A percentile compares a stretch with the other conserved stretches of the same genome.
These are phyloP conservation scores for Fraxinus xanthoxyloides DNA, from an alignment of 305 asterid genomes.

Conservation along the genomic window DNA sequence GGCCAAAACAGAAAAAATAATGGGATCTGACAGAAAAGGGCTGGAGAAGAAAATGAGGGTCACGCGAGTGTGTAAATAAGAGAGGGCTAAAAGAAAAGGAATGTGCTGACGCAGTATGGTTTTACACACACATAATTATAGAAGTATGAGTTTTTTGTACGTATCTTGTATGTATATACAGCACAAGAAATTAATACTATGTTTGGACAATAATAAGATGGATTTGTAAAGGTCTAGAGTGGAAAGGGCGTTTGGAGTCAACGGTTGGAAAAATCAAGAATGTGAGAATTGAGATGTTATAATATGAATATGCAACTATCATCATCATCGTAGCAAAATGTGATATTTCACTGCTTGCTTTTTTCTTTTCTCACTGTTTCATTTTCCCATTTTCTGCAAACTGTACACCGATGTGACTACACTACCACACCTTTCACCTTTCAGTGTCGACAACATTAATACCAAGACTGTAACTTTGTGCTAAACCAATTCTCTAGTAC, in stretches of 20 bases:
- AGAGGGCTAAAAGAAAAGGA: neutral
- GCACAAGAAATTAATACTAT: no score
- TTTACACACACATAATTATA: no score
- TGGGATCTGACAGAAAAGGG: neutral
- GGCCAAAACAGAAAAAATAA: neutral
- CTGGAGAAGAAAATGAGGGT: neutral
- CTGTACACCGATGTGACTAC: constrained; percentile 24
- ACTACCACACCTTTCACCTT: constrained; percentile 16
- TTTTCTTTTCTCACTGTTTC: neutral
- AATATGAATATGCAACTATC: neutral
- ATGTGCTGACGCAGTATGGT: neutral
- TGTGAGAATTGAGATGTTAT: neutral
- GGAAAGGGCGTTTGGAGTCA: neutral
- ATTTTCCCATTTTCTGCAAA: constrained; percentile 26
- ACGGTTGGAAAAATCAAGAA: neutral
- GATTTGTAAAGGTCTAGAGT: no score
- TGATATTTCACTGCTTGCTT: neutral
- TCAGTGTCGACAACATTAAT: neutral
- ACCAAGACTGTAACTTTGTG: neutral
- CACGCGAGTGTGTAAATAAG: neutral
- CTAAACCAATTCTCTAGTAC: neutral
- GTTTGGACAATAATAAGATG: no score
- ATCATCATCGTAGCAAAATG: neutral
- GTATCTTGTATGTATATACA: neutral
- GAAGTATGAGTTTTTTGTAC: neutral